phyloP scores from a whole-genome alignment of 495 filamentous ascomycete genomes.

The Daldinia caldariorum region DNA sequence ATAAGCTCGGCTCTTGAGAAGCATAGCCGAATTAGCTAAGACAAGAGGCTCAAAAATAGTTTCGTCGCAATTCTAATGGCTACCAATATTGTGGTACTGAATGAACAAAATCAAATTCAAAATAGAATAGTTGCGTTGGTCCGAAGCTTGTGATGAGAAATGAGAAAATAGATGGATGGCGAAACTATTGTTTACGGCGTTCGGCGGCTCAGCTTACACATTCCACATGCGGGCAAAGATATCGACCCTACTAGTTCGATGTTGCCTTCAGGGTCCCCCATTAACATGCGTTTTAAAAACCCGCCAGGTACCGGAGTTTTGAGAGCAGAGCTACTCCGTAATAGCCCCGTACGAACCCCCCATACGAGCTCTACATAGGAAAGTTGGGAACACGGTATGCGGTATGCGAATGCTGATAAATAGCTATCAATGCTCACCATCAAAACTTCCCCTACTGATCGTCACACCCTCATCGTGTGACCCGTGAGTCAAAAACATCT shows the following conservation, averaged over 20 bases:
- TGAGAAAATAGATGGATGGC: not conserved
- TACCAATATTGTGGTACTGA: not conserved
- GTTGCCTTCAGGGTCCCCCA: constrained; percentile 35
- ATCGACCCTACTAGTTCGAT: constrained; percentile 24
- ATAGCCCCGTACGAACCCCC: constrained; percentile 28
- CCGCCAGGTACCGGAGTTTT: constrained; percentile 40
- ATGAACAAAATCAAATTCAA: not conserved
- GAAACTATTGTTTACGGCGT: not conserved
- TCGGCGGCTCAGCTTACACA: constrained; percentile 38
- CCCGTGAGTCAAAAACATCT: constrained; percentile 22
- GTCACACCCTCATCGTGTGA: constrained; percentile 37
- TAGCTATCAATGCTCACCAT: constrained; percentile 37
- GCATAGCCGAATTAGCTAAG: constrained; percentile 17
- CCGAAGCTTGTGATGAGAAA: not conserved
- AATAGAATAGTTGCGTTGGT: not conserved
- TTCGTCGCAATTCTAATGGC: not conserved
- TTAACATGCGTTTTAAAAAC: constrained; percentile 21
- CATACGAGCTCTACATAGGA: not conserved
- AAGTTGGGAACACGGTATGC: constrained; percentile 9
- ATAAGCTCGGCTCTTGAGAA: constrained; percentile 41
- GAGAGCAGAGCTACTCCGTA: constrained; percentile 4
- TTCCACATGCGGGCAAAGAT: constrained; percentile 29
- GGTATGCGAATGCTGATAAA: constrained; percentile 29
- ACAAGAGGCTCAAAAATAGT: constrained; percentile 8
- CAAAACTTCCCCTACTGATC: constrained; percentile 30